Evolutionary conservation across 148 eudicot species (phyloP).

Genomic region (Cornus suecica): DNA sequence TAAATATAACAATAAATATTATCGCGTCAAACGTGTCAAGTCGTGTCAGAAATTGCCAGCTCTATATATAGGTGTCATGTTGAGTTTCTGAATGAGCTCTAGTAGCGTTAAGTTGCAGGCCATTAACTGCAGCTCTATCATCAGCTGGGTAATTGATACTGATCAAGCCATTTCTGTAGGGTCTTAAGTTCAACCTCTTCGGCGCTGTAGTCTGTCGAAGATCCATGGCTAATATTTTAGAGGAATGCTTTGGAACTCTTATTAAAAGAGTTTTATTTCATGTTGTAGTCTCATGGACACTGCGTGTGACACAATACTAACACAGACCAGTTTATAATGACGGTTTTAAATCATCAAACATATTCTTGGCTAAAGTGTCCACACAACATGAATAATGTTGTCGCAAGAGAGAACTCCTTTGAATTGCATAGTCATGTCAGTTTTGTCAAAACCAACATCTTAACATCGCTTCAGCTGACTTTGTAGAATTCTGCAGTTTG

Average conservation of each 20-base stretch:
- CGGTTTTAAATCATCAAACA: background rate
- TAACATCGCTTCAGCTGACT: background rate
- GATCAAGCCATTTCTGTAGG: background rate
- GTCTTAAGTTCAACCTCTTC: background rate
- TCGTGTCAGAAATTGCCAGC: no score
- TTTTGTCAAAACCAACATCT: background rate
- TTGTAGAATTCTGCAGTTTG: background rate
- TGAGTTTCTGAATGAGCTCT: background rate
- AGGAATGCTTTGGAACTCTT: background rate
- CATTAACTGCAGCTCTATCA: no score
- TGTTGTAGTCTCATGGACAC: background rate
- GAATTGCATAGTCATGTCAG: background rate
- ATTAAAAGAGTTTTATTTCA: background rate
- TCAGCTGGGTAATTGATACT: background rate
- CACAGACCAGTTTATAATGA: no score
- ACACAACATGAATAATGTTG: no score
- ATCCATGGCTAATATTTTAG: background rate
- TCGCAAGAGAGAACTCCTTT: background rate
- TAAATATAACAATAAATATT: no score
- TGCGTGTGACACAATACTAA: no score
- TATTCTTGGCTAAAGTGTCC: background rate
- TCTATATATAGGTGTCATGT: background rate
- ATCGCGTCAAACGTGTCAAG: no score
- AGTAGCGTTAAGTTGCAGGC: no score
- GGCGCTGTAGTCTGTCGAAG: background rate